Evolutionary conservation across 2,329 filamentous ascomycete species (phyloP).

Genomic region (Xylariaceae sp.): DNA sequence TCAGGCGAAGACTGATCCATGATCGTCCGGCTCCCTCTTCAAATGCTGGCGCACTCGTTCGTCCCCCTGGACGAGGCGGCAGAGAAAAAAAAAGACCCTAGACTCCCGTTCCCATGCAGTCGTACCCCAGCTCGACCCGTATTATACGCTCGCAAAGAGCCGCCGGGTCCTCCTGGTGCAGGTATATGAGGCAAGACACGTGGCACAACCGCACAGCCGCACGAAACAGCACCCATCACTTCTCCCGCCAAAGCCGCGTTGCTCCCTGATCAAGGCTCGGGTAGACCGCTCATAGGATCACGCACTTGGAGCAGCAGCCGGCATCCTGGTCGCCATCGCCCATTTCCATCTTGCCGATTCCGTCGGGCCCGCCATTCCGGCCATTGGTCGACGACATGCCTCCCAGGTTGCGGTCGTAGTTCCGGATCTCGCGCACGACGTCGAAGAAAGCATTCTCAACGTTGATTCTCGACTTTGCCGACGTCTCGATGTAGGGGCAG

Average conservation of each 20-base stretch:
- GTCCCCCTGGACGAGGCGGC: conserved; percentile 18
- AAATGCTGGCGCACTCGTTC: conserved; percentile 22
- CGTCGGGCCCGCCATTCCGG: conserved; percentile 53
- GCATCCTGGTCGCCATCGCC: conserved; percentile 59
- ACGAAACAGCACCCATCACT: conserved; percentile 11
- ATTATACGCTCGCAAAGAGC: conserved; percentile 20
- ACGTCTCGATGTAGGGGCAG: conserved; percentile 99
- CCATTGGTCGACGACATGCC: conserved; percentile 70
- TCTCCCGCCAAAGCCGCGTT: conserved; percentile 8
- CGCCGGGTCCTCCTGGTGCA: conserved; percentile 16
- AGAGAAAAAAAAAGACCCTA: conserved; percentile 22
- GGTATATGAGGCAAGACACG: conserved; percentile 14
- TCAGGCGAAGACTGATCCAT: conserved; percentile 7
- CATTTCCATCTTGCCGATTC: conserved; percentile 69
- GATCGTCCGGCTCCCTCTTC: conserved; percentile 13
- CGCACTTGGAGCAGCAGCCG: conserved; percentile 80
- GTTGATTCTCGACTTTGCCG: conserved; percentile 95
- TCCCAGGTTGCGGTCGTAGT: conserved; percentile 98
- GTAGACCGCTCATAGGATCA: conserved; percentile 72
- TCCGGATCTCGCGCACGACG: conserved; percentile 93
- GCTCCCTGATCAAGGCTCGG: conserved; percentile 4
- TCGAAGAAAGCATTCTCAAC: conserved; percentile 99
- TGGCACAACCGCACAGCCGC: conserved; percentile 11
- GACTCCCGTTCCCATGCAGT: conserved; percentile 26
- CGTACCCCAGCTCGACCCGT: conserved; percentile 20